phyloP scores from a whole-genome alignment of 805 yeast genomes.

The Zygotorulaspora chibaensis region DNA sequence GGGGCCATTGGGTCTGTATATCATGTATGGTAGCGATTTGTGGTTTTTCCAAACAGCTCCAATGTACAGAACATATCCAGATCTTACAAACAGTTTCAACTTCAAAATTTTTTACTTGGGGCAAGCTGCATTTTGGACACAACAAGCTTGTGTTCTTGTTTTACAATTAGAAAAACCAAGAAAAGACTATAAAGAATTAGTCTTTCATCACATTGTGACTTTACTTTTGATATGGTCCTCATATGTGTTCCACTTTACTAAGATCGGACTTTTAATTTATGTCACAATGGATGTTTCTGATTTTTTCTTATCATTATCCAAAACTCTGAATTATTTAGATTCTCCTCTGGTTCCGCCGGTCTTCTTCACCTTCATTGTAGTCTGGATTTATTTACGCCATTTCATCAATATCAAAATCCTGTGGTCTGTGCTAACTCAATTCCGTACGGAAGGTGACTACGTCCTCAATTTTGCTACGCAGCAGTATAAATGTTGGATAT shows the following conservation, averaged over 20 bases:
- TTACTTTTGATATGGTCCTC: conserved; percentile 80
- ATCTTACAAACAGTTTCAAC: conserved; percentile 59
- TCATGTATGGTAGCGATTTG: conserved; percentile 77
- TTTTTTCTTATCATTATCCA: conserved; percentile 77
- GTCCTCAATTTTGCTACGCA: conserved; percentile 79
- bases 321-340: conserved; percentile 81
- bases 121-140: conserved; percentile 98
- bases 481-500: conserved; percentile 94
- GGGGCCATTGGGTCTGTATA: conserved; percentile 84
- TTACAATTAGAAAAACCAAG: conserved; percentile 92
- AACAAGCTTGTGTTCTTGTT: conserved; percentile 79
- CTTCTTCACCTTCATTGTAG: conserved; percentile 59
- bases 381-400: conserved; percentile 90
- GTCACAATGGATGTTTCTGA: conserved; percentile 96
- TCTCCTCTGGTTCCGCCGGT: conserved; percentile 59
- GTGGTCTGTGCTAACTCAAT: conserved; percentile 83
- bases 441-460: conserved; percentile 77
- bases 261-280: conserved; percentile 89
- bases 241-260: conserved; percentile 91
- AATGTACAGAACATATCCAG: conserved; percentile 81
- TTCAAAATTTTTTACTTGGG: conserved; percentile 81
- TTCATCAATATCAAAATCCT: conserved; percentile 74
- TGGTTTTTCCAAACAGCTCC: conserved; percentile 87
- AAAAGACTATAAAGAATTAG: conserved; percentile 86
- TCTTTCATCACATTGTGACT: conserved; percentile 90